Evolutionary conservation across 129 eudicot species (phyloP), one percentile per base, ranked within the genome.

Genomic region (Escallonia herrerae): DNA sequence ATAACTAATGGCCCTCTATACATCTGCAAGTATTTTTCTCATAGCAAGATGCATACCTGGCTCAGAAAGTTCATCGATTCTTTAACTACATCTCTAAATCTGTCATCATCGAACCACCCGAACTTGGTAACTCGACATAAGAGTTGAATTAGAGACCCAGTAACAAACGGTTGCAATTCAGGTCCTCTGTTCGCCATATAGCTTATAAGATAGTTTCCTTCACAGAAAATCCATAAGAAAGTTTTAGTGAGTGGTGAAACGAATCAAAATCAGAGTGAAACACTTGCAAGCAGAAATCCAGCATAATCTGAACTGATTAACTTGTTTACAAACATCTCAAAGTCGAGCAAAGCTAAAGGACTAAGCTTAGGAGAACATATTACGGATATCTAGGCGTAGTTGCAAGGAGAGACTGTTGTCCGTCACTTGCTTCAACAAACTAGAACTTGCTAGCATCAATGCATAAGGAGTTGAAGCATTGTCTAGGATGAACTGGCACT

Each of bases 361-460:
- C 33, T 22, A 22, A 22, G 33, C 33, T 22, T 22, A 22, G 22
- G 72, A 72, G 55, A 50, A 71, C 70, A 66, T 38, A 65, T 93
- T 88, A 93, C 98, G 86, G 76, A 93, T 88, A 86, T 93, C 98
- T 77, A 93, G 96, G 65, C 98, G 98, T 43, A 88, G 95, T 72
- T 93, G 98, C 79, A 85, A 80, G 57, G 95, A 83, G 69, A 93
- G 91, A n/a, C 85, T 76, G 55, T 93, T 95, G 69, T 93, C 98
- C 4, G 98, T 93, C 74, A 93, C 98, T 93, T 93, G 98, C 87
- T 93, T 93, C 96, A 93, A 70, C 75, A 93, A 80, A 81, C 98
- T 93, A 41, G 98, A 93, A 80, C 98, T 88, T 67, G 98, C 98
- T 74, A 93, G 84, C 96, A 93, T 93, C 86, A 93, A 82, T 7